phyloP scores from a whole-genome alignment of 805 yeast species.

The Wickerhamomyces bisporus region DNA sequence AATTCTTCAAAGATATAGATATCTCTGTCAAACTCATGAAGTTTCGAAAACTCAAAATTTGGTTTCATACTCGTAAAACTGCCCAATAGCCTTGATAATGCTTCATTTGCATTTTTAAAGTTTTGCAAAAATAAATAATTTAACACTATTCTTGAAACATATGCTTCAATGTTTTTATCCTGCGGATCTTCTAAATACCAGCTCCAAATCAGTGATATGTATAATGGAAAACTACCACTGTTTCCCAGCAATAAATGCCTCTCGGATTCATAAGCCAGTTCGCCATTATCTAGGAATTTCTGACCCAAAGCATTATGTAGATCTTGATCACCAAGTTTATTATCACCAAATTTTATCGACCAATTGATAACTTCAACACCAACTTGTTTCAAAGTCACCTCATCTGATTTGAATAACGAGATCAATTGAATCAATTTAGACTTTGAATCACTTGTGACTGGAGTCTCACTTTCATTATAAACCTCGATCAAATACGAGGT shows the following conservation, averaged over 20 bases:
- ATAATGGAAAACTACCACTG: conserved; percentile 36
- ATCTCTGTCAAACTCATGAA: conserved; percentile 28
- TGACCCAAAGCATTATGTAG: conserved; percentile 71
- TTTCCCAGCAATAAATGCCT: conserved; percentile 67
- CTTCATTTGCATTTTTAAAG: conserved; percentile 48
- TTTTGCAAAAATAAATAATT: conserved; percentile 71
- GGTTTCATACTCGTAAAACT: conserved; percentile 23
- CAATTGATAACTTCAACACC: conserved; percentile 64
- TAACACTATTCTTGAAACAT: conserved; percentile 56
- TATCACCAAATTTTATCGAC: conserved; percentile 46
- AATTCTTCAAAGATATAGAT: conserved; percentile 34
- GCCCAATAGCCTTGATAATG: conserved; percentile 33
- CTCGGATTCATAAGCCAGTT: conserved; percentile 62
- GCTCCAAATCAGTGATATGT: conserved; percentile 37
- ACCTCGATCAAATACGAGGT: conserved; percentile 68
- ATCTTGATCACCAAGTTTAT: conserved; percentile 66
- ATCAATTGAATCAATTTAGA: conserved; percentile 43
- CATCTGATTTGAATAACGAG: conserved; percentile 38
- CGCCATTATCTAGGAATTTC: conserved; percentile 46
- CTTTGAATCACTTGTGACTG: conserved; percentile 39
- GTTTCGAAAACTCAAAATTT: conserved; percentile 16
- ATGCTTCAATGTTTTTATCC: conserved; percentile 26
- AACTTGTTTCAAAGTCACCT: conserved; percentile 61
- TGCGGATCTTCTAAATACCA: conserved; percentile 37
- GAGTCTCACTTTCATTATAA: conserved; percentile 45